These are phyloP conservation scores for Euphorbia tirucalli DNA, from an alignment of 345 rosid genomes.

Conservation along the genomic window DNA sequence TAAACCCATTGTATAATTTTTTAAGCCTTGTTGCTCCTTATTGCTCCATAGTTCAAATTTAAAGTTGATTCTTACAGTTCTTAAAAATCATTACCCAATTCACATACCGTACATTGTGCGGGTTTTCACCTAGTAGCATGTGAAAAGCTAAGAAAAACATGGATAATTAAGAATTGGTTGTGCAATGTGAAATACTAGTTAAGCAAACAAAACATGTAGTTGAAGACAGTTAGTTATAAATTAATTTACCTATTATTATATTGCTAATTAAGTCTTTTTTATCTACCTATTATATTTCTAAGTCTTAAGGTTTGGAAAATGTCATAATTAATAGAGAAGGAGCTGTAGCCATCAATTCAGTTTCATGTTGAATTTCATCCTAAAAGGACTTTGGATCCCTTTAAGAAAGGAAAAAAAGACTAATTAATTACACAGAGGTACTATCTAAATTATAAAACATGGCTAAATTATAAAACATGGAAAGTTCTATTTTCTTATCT, in stretches of 20 bases:
- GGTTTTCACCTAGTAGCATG: too few species aligned
- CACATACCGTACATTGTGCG: too few species aligned
- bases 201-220: slow-evolving; percentile 15
- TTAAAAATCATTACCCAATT: too few species aligned
- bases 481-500: slow-evolving; percentile 30
- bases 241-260: too few species aligned
- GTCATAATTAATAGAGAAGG: slow-evolving; percentile 33
- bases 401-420: slow-evolving; percentile 4
- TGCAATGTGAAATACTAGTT: neutral
- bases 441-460: too few species aligned
- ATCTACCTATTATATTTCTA: slow-evolving; percentile 16
- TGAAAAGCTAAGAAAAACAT: neutral
- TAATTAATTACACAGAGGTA: too few species aligned
- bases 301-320: slow-evolving; percentile 47
- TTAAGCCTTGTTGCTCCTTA: too few species aligned
- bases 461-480: slow-evolving; percentile 21
- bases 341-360: slow-evolving; percentile 25
- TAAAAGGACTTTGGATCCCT: slow-evolving; percentile 39
- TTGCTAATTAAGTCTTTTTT: too few species aligned
- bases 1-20: too few species aligned
- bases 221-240: slow-evolving; percentile 32
- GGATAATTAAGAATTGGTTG: neutral
- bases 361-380: slow-evolving; percentile 17
- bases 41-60: too few species aligned
- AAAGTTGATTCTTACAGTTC: too few species aligned